phyloP scores from a whole-genome alignment of 805 yeast species.

The Candida vaughaniae region DNA sequence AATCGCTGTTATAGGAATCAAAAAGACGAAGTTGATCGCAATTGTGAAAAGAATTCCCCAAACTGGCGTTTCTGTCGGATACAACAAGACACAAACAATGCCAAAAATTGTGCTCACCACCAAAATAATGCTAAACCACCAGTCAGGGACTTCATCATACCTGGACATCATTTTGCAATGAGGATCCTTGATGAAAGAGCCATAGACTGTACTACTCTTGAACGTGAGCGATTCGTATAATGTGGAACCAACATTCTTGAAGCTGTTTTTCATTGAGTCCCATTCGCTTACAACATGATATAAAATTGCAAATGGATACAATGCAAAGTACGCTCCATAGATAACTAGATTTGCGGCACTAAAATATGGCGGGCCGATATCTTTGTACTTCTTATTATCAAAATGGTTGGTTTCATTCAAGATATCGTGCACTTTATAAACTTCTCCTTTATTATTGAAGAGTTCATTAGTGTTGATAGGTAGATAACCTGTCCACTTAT shows the following conservation, averaged over 20 bases:
- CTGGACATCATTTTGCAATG: conserved; percentile 56
- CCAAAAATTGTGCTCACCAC: conserved; percentile 44
- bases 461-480: conserved; percentile 54
- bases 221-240: conserved; percentile 22
- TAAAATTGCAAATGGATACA: conserved; percentile 55
- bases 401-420: conserved; percentile 43
- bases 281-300: conserved; percentile 49
- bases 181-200: conserved; percentile 43
- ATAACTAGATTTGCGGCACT: conserved; percentile 59
- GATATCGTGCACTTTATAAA: conserved; percentile 47
- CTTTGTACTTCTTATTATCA: conserved; percentile 46
- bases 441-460: conserved; percentile 50
- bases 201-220: conserved; percentile 18
- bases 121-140: conserved; percentile 59
- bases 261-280: conserved; percentile 39
- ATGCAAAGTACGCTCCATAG: conserved; percentile 57
- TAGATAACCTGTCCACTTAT: conserved; percentile 48
- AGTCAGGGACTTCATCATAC: conserved; percentile 71
- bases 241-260: conserved; percentile 29
- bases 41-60: conserved; percentile 63
- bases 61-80: conserved; percentile 57
- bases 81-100: conserved; percentile 44
- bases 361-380: conserved; percentile 67
- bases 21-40: conserved; percentile 50
- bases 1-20: conserved; percentile 62